A percentile compares a stretch with the other conserved stretches of the same genome.
These are phyloP conservation scores for Cicer cuneatum DNA, from an alignment of 306 rosid genomes.

Conservation along the genomic window DNA sequence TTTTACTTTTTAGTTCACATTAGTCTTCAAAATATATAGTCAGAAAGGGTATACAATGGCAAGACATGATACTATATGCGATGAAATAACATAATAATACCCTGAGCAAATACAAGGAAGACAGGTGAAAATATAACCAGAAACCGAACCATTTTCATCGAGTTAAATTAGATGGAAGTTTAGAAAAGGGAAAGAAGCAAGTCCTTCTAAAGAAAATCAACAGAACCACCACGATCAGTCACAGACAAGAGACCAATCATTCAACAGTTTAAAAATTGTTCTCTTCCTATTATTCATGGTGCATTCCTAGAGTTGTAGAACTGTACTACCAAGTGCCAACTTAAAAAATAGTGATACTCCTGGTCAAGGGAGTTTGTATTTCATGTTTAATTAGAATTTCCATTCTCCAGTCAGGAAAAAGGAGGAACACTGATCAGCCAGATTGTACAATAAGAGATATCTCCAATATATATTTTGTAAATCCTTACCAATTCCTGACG, in stretches of 20 bases:
- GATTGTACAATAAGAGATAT: not conserved
- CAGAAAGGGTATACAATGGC: not conserved
- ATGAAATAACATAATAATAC: conserved; percentile 24
- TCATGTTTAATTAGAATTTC: conserved; percentile 11
- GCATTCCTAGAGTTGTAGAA: conserved; percentile 21
- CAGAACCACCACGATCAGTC: conserved; percentile 25
- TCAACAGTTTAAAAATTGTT: not conserved
- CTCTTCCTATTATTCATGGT: conserved; percentile 24
- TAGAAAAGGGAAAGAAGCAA: conserved; percentile 13
- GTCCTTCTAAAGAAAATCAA: conserved; percentile 23
- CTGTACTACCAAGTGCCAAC: conserved; percentile 1
- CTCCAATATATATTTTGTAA: conserved; percentile 4
- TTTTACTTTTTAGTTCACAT: conserved; percentile 32
- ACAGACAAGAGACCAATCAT: conserved; percentile 13
- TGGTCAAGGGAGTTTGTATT: conserved; percentile 29
- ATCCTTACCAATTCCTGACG: conserved; percentile 84
- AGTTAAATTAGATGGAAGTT: conserved; percentile 16
- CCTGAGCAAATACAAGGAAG: not conserved
- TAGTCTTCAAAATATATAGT: conserved; percentile 7
- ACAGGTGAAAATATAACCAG: not conserved
- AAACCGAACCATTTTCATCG: not conserved
- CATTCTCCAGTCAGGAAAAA: conserved; percentile 9
- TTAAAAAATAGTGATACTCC: conserved; percentile 21
- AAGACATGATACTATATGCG: not conserved
- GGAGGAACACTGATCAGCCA: not conserved